phyloP scores from a whole-genome alignment of 768 basidiomycete genomes.

The Lentinus brumalis region DNA sequence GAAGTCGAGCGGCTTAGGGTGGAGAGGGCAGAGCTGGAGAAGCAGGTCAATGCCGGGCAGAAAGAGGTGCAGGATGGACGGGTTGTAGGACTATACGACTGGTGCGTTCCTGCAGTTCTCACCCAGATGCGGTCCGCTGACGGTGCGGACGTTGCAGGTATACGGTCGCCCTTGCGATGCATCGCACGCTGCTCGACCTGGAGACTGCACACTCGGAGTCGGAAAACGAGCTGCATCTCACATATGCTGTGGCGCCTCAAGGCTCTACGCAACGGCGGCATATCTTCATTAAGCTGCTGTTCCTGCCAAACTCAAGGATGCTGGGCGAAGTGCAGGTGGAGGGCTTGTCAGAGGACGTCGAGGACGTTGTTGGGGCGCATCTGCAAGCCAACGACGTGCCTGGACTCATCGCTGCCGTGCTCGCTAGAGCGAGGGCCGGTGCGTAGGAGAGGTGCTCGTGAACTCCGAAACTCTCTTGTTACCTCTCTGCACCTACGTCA shows the following conservation, averaged over 20 bases:
- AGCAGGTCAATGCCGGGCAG: constrained; percentile 57
- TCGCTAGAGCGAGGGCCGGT: constrained; percentile 46
- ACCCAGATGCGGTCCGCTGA: not conserved
- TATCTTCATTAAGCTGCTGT: constrained; percentile 60
- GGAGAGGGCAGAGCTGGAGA: constrained; percentile 71
- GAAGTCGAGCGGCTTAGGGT: constrained; percentile 61
- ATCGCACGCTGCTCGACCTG: constrained; percentile 63
- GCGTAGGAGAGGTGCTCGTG: not conserved
- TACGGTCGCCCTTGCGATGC: constrained; percentile 64
- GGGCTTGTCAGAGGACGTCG: constrained; percentile 56
- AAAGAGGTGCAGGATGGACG: constrained; percentile 61
- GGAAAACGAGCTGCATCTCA: constrained; percentile 77
- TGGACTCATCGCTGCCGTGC: constrained; percentile 61
- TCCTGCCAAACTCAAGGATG: constrained; percentile 67
- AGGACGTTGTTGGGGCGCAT: constrained; percentile 62
- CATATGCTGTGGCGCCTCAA: constrained; percentile 51
- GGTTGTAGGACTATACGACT: constrained; percentile 66
- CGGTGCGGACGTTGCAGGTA: constrained; percentile 50
- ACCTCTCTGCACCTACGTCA: not conserved
- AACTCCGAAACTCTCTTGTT: too few species aligned
- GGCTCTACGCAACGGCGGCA: constrained; percentile 20
- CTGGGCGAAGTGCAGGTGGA: constrained; percentile 60
- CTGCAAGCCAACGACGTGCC: constrained; percentile 66
- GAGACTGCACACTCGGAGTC: constrained; percentile 59
- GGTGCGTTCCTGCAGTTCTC: constrained; percentile 40